Conservation (phyloP, 768 basidiomycete species). For the Erythrobasidium yunnanense region DNA sequence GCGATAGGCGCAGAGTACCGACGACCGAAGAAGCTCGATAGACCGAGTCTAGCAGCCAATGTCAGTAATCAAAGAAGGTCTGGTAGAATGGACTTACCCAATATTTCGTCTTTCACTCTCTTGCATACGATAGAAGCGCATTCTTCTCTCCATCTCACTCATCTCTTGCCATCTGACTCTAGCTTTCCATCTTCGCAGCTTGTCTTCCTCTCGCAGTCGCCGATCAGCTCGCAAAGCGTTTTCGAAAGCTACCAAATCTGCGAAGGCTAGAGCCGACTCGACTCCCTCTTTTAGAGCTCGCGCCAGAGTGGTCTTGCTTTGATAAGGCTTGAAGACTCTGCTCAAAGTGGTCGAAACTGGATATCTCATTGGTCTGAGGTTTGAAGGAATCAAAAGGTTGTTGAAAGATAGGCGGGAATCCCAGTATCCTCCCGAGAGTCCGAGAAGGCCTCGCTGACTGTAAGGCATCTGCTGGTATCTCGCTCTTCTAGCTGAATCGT, state of each 20-base stretch:
- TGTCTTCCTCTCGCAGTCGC: slow-evolving; percentile 6
- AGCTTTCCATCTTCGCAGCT: slow-evolving; percentile 23
- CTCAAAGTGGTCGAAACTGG: slow-evolving; percentile 1
- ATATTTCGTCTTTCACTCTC: slow-evolving; percentile 15
- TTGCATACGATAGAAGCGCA: slow-evolving; percentile 20
- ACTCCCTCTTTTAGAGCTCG: neutral
- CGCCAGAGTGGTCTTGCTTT: slow-evolving; percentile 5
- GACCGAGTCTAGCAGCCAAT: neutral
- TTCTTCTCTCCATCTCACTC: slow-evolving; percentile 6
- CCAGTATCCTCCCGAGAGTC: slow-evolving; percentile 13
- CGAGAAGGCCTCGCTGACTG: slow-evolving; percentile 1
- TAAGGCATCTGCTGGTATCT: slow-evolving; percentile 9
- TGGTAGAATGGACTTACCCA: no score
- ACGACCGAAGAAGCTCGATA: slow-evolving; percentile 23
- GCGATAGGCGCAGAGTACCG: slow-evolving; percentile 7
- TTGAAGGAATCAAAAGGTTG: slow-evolving; percentile 7
- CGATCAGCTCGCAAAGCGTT: slow-evolving; percentile 20
- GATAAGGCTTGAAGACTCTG: slow-evolving; percentile 15
- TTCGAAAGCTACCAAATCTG: slow-evolving; percentile 19
- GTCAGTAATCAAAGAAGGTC: neutral
- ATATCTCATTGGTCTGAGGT: slow-evolving; percentile 3
- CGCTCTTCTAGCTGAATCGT: neutral
- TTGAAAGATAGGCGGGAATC: neutral
- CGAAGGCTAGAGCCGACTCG: slow-evolving; percentile 11
- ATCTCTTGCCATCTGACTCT: slow-evolving; percentile 23